phyloP scores from a whole-genome alignment of 1,284 basidiomycete species.

The Somion occarium region DNA sequence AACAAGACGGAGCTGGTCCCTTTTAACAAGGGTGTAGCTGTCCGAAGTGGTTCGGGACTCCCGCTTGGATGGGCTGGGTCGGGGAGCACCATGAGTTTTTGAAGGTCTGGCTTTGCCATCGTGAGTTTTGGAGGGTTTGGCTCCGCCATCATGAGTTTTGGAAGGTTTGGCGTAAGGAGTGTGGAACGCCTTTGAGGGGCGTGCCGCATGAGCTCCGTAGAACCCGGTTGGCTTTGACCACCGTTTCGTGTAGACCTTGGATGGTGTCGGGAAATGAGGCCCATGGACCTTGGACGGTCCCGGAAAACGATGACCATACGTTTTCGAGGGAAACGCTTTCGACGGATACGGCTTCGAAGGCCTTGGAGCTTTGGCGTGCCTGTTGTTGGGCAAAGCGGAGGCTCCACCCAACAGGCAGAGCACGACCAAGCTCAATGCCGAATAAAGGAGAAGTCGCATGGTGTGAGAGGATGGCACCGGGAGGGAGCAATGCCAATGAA shows the following conservation, averaged over 20 bases:
- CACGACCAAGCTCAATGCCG: neutral
- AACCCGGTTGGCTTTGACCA: neutral
- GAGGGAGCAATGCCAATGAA: neutral
- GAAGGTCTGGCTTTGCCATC: too few relatives aligned
- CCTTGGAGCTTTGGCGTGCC: neutral
- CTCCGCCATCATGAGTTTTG: too few relatives aligned
- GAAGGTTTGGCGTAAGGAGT: too few relatives aligned
- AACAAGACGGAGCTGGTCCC: constrained; percentile 14
- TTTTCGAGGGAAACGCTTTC: neutral
- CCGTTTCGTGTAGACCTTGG: neutral
- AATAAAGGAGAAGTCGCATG: neutral
- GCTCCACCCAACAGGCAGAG: neutral
- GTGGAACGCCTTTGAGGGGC: neutral
- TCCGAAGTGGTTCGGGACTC: too few relatives aligned
- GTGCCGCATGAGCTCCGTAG: neutral
- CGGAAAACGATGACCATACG: neutral
- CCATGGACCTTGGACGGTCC: neutral
- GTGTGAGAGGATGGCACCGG: neutral
- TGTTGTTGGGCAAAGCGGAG: neutral
- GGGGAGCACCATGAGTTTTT: too few relatives aligned
- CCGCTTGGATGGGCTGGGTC: too few relatives aligned
- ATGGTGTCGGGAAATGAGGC: neutral
- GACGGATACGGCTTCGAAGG: neutral
- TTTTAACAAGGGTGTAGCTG: neutral
- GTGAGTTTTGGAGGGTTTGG: too few relatives aligned